phyloP scores from a whole-genome alignment of 305 asterid species.

The Caryopteris hybrid region DNA sequence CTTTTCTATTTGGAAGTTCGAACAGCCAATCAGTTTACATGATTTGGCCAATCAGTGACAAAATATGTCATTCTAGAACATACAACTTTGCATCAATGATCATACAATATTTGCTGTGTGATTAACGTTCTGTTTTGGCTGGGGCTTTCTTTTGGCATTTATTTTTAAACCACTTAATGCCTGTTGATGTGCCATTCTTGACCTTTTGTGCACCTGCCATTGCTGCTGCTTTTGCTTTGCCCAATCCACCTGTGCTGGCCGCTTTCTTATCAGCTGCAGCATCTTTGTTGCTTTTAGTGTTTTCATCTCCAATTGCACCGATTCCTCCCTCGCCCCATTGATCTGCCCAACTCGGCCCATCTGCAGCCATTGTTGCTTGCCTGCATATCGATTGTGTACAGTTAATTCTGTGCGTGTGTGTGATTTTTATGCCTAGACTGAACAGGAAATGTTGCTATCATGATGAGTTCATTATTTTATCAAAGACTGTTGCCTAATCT shows the following conservation, averaged over 20 bases:
- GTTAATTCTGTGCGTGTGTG: background rate
- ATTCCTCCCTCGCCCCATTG: conserved; percentile 92
- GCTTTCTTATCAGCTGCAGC: conserved; percentile 33
- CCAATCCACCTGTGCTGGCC: conserved; percentile 39
- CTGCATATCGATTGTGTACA: background rate
- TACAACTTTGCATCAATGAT: background rate
- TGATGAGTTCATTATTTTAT: background rate
- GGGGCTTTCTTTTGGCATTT: conserved; percentile 61
- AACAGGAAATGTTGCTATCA: background rate
- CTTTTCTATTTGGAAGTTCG: background rate
- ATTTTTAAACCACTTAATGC: conserved; percentile 69
- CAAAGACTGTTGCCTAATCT: background rate
- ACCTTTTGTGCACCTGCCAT: conserved; percentile 54
- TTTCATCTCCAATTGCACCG: conserved; percentile 52
- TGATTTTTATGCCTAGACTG: background rate
- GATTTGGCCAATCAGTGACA: background rate
- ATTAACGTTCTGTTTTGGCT: background rate
- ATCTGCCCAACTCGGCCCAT: conserved; percentile 91
- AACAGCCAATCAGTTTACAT: background rate
- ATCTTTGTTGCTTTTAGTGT: conserved; percentile 35
- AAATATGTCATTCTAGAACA: background rate
- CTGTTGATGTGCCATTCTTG: conserved; percentile 57
- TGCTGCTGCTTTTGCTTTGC: conserved; percentile 67
- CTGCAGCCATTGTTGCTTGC: conserved; percentile 42
- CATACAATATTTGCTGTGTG: background rate